phyloP scores from a whole-genome alignment of 164 flowering plant genomes.

The Macadamia integrifolia region DNA sequence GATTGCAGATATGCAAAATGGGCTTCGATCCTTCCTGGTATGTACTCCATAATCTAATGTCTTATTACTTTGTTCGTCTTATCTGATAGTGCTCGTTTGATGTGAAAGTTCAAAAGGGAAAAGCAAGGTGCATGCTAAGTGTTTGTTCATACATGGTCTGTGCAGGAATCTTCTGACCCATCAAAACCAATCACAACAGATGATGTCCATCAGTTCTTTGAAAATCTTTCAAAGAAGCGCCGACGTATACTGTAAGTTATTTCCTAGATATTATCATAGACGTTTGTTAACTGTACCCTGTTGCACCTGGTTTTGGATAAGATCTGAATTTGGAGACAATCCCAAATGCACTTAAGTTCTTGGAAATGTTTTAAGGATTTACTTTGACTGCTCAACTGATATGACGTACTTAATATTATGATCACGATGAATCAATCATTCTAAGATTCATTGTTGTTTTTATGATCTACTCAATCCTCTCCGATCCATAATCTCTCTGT shows the following conservation, averaged over 20 bases:
- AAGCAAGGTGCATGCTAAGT: background rate
- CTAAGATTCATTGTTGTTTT: too few species aligned
- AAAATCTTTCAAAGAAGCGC: slow-evolving; percentile 88
- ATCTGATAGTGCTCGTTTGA: background rate
- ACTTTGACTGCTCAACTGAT: background rate
- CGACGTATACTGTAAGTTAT: slow-evolving; percentile 38
- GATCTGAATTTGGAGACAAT: slow-evolving; percentile 1
- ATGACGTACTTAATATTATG: background rate
- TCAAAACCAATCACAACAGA: slow-evolving; percentile 77
- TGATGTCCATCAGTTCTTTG: slow-evolving; percentile 79
- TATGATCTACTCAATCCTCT: too few species aligned
- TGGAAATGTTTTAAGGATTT: background rate
- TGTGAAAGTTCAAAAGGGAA: background rate
- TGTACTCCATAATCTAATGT: slow-evolving; percentile 6
- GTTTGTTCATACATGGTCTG: background rate
- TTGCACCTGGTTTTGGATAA: background rate
- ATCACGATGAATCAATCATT: background rate
- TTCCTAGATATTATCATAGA: background rate
- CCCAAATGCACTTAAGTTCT: background rate
- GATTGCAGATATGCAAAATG: slow-evolving; percentile 83
- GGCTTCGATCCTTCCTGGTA: slow-evolving; percentile 74
- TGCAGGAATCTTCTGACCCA: slow-evolving; percentile 69
- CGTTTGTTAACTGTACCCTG: slow-evolving; percentile 6
- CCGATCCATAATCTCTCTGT: too few species aligned
- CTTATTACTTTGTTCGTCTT: background rate